Evolutionary conservation across 768 basidiomycete species (phyloP).

Genomic region (Lyophyllum decastes): DNA sequence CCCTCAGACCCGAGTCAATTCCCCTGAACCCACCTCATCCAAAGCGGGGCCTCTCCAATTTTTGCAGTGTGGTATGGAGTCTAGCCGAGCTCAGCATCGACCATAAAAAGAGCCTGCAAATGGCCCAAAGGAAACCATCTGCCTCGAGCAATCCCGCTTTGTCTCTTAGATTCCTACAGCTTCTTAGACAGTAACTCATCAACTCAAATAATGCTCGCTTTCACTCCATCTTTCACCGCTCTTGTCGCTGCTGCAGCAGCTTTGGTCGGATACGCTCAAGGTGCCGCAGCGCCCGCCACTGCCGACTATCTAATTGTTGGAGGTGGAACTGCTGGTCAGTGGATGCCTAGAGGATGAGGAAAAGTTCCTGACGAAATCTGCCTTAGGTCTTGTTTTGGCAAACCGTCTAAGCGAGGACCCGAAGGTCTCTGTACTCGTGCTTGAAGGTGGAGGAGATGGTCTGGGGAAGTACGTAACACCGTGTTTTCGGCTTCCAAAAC

Average conservation of each 20-base stretch:
- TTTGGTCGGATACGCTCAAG: background rate
- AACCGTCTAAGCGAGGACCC: background rate
- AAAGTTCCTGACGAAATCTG: background rate
- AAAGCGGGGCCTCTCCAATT: background rate
- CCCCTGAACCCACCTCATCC: background rate
- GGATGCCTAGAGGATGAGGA: background rate
- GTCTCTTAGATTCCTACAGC: background rate
- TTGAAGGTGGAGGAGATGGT: slow-evolving; percentile 1
- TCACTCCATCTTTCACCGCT: background rate
- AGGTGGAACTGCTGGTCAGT: background rate
- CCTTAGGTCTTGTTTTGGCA: background rate
- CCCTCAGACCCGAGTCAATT: background rate
- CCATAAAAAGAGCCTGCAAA: background rate
- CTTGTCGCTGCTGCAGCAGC: background rate
- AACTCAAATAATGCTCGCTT: background rate
- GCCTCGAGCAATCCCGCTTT: background rate
- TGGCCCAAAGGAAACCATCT: background rate
- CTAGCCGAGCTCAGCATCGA: background rate
- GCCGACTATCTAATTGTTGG: slow-evolving; percentile 1
- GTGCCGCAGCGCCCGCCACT: background rate
- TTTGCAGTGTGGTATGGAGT: background rate
- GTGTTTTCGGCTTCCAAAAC: background rate
- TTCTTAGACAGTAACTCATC: background rate
- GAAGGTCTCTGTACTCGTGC: background rate
- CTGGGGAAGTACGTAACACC: background rate